These are phyloP conservation scores for Cardamine chenopodiifolia DNA, from an alignment of 345 rosid species.

Conservation along the genomic window DNA sequence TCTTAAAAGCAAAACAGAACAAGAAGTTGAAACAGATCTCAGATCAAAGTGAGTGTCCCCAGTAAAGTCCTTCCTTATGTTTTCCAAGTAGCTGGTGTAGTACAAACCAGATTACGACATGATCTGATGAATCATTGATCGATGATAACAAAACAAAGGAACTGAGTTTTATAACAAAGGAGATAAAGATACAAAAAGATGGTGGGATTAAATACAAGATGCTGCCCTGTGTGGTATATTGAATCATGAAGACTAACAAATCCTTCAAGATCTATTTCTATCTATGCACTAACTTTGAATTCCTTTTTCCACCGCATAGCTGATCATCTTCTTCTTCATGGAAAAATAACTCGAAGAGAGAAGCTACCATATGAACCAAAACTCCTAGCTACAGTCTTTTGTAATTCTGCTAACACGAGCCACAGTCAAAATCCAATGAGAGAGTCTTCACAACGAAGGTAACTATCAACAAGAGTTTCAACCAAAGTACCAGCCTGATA, in stretches of 20 bases:
- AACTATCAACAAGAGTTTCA: background rate
- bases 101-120: background rate
- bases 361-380: background rate
- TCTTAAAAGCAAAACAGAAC: background rate
- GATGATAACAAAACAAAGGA: background rate
- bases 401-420: background rate
- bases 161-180: background rate
- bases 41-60: background rate
- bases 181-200: background rate
- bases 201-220: conserved; percentile 3
- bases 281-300: background rate
- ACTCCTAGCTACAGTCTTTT: background rate
- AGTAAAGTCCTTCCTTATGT: background rate
- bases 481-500: conserved; percentile 10
- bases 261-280: background rate
- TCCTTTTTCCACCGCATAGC: background rate
- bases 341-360: background rate
- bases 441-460: too few species aligned
- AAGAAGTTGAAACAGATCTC: background rate
- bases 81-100: background rate
- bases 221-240: background rate
- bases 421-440: too few species aligned
- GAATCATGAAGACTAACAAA: background rate
- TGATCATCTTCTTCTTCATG: background rate
- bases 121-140: background rate